phyloP scores from a whole-genome alignment of 208 protist species.

The Herpetomonas muscarum region DNA sequence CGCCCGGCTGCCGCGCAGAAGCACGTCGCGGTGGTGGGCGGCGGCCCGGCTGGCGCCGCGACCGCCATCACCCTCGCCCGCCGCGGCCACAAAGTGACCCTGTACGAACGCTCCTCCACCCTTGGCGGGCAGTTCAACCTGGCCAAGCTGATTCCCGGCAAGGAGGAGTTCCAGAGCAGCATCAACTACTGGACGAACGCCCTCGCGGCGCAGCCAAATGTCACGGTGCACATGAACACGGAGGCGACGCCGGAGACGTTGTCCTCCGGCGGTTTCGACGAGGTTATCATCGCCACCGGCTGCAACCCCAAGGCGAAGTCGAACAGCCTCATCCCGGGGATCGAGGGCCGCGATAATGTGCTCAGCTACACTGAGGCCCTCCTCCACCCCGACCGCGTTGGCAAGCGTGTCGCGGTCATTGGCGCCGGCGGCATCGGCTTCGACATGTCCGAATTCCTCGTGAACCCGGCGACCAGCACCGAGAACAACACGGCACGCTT shows the following conservation, averaged over 20 bases:
- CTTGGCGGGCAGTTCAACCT: constrained; percentile 89
- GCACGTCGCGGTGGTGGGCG: constrained; percentile 68
- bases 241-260: constrained; percentile 21
- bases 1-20: constrained; percentile 24
- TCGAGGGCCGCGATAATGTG: constrained; percentile 63
- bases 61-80: constrained; percentile 44
- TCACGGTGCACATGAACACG: constrained; percentile 24
- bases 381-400: constrained; percentile 43
- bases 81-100: constrained; percentile 63
- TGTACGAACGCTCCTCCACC: constrained; percentile 41
- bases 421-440: constrained; percentile 93
- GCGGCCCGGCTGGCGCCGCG: constrained; percentile 62
- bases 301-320: constrained; percentile 59
- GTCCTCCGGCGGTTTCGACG: constrained; percentile 35
- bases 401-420: constrained; percentile 80
- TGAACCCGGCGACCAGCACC: constrained; percentile 15
- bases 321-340: constrained; percentile 36
- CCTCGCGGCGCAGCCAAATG: constrained; percentile 20
- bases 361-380: constrained; percentile 86
- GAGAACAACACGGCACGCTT: constrained; percentile 22
- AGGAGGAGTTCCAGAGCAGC: constrained; percentile 83
- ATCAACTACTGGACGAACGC: constrained; percentile 68
- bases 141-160: constrained; percentile 72
- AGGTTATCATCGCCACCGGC: constrained; percentile 79
- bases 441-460: constrained; percentile 87